Evolutionary conservation across 805 yeast species (phyloP).

Genomic region (Huiozyma sinensis): DNA sequence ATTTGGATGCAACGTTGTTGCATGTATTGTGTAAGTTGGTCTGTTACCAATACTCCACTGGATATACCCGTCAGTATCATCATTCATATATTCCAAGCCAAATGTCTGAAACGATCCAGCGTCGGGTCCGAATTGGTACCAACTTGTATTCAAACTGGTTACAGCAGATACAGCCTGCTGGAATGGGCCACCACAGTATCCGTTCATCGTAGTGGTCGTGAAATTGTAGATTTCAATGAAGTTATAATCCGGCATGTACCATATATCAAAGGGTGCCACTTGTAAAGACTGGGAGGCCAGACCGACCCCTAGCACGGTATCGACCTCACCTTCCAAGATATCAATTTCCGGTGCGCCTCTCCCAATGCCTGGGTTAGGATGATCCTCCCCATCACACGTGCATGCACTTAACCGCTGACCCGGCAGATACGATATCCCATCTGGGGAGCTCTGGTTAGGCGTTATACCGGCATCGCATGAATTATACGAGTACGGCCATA

Average conservation of each 20-base stretch:
- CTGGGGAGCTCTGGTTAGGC: constrained; percentile 81
- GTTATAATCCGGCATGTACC: constrained; percentile 87
- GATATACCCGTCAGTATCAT: constrained; percentile 59
- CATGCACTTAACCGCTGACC: constrained; percentile 75
- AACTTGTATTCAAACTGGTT: constrained; percentile 63
- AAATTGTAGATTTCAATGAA: constrained; percentile 62
- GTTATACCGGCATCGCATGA: constrained; percentile 91
- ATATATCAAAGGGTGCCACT: constrained; percentile 86
- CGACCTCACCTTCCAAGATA: constrained; percentile 75
- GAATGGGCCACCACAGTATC: constrained; percentile 85
- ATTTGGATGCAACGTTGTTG: constrained; percentile 73
- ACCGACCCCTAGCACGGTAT: constrained; percentile 44
- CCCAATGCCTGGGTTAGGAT: constrained; percentile 80
- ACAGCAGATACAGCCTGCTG: constrained; percentile 88
- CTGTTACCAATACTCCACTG: constrained; percentile 78
- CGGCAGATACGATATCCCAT: constrained; percentile 77
- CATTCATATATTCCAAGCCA: constrained; percentile 71
- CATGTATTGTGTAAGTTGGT: constrained; percentile 64
- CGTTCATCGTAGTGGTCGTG: constrained; percentile 68
- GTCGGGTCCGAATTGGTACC: constrained; percentile 64
- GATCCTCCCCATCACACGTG: constrained; percentile 73
- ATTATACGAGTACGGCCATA: constrained; percentile 89
- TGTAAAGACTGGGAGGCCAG: constrained; percentile 88
- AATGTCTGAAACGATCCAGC: constrained; percentile 54
- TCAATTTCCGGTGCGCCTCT: constrained; percentile 97